Base-by-base conservation (phyloP, 2,329 filamentous ascomycete genomes). In the Trichoderma arundinaceum region DNA sequence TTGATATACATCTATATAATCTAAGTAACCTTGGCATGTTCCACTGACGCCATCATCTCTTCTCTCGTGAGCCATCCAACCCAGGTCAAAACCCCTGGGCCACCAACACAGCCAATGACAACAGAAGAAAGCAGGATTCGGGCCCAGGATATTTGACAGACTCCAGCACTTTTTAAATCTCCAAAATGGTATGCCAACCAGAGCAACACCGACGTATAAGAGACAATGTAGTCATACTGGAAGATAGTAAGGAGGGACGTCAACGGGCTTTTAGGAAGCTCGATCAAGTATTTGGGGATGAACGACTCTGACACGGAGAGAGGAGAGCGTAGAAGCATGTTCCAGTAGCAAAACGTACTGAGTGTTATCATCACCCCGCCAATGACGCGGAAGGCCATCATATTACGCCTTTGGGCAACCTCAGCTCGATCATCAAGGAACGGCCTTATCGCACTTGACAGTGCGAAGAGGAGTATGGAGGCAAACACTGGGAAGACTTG, bases 221-320 rank as follows among this genome's bases (percentile, higher is more conserved):
- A 66, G 33, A 69, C 69, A 4, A 75, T 56, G n/a, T 73, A 71
- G 17, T 76, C 74, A 33, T 71, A 75, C 57, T 76, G 74, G 0
- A 76, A 66, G 2, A 76, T 54, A 0, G 66, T 69, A 15, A 69
- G 64, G 0, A 75, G 51, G 2, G 68, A 67, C 0, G 68, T 56
- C 0, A 64, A 60, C 2, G 70, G 49, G 12, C 66, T 52, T 0
- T 66, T 48, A 0, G 74, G 73, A 1, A 41, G 62, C 8, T 68
- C 52, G 7, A 68, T 15, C 1, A 75, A 62, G 10, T 75, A 69
- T 41, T 68, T 68, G 0, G 73, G 74, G 0, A 75, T 22, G 6
- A 74, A 73, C 0, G 72, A 13, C 1, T 73, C 68, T 0, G 62
- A 41, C 0, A 70, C 1, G 0, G 66, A 61, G 1, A 59, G 59